Conservation (phyloP, 495 filamentous ascomycete species). For the Chaetomidium leptoderma region DNA sequence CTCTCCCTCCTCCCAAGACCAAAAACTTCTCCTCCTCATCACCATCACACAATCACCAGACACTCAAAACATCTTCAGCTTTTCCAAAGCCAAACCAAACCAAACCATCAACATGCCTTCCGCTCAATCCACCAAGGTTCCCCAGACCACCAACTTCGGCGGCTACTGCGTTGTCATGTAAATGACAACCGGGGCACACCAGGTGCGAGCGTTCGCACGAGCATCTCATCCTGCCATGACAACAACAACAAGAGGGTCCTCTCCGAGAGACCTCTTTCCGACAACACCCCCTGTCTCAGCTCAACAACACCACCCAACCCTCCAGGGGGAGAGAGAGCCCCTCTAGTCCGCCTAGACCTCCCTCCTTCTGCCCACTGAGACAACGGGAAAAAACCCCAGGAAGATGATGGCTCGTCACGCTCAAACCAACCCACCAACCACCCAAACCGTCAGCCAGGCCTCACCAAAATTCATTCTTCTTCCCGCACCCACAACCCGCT, state of each 20-base stretch:
- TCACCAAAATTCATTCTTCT: background rate
- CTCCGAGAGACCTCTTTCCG: background rate
- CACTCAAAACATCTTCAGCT: slow-evolving; percentile 9
- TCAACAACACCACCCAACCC: background rate
- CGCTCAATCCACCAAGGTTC: slow-evolving; percentile 28
- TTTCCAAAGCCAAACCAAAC: slow-evolving; percentile 11
- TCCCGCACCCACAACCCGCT: background rate
- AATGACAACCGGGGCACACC: slow-evolving; percentile 23
- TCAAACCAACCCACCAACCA: no score
- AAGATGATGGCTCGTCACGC: background rate
- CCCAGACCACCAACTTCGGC: slow-evolving; percentile 33
- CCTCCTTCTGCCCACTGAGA: background rate
- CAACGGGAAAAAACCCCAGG: background rate
- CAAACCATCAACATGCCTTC: slow-evolving; percentile 38
- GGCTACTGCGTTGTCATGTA: slow-evolving; percentile 41
- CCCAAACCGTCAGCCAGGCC: no score
- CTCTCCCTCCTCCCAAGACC: slow-evolving; percentile 7
- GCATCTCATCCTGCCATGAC: background rate
- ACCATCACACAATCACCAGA: slow-evolving; percentile 13
- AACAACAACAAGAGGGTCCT: slow-evolving; percentile 1
- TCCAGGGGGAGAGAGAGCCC: background rate
- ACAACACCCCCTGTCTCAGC: background rate
- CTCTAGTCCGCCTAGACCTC: background rate
- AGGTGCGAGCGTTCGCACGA: background rate
- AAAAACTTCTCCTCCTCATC: slow-evolving; percentile 20